A percentile compares a stretch with the other conserved stretches of the same genome.
Conservation (phyloP, 441 rosid genomes). For the Raphanus hybrid region DNA sequence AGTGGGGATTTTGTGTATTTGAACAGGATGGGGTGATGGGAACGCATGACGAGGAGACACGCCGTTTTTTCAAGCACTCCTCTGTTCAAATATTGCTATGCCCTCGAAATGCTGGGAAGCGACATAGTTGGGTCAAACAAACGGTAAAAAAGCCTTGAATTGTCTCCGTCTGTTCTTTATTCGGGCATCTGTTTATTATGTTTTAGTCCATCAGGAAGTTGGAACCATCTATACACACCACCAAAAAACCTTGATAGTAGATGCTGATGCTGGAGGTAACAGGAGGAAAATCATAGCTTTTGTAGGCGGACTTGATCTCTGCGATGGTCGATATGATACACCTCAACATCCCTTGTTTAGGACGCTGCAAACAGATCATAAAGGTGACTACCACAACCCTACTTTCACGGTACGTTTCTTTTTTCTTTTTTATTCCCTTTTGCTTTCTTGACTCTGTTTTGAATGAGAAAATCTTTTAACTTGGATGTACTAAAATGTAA, state of each 20-base stretch:
- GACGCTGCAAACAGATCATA: slow-evolving; percentile 73
- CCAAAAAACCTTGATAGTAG: slow-evolving; percentile 93
- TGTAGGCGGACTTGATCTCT: slow-evolving; percentile 97
- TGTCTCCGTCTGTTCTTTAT: background rate
- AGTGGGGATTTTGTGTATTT: background rate
- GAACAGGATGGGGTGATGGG: slow-evolving; percentile 90
- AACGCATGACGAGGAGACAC: slow-evolving; percentile 98
- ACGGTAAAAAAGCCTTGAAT: slow-evolving; percentile 54
- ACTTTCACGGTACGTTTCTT: slow-evolving; percentile 64
- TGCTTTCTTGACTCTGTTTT: background rate
- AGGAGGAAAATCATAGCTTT: slow-evolving; percentile 91
- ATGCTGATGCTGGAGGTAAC: slow-evolving; percentile 83
- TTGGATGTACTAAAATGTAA: slow-evolving; percentile 10
- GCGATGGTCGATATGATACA: slow-evolving; percentile 95
- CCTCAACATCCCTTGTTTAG: slow-evolving; percentile 86
- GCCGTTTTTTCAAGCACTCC: slow-evolving; percentile 89
- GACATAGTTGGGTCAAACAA: slow-evolving; percentile 90
- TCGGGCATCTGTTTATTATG: no score
- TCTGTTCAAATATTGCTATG: slow-evolving; percentile 91
- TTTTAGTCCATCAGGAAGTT: slow-evolving; percentile 64
- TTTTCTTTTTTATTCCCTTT: background rate
- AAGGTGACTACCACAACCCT: slow-evolving; percentile 94
- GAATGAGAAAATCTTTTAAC: background rate
- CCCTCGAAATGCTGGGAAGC: slow-evolving; percentile 91
- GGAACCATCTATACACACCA: slow-evolving; percentile 97